Percentiles rank a stretch among this genome's conserved stretches.
phyloP scores from a whole-genome alignment of 2,329 filamentous ascomycete species.

The Verticillium nubilum region DNA sequence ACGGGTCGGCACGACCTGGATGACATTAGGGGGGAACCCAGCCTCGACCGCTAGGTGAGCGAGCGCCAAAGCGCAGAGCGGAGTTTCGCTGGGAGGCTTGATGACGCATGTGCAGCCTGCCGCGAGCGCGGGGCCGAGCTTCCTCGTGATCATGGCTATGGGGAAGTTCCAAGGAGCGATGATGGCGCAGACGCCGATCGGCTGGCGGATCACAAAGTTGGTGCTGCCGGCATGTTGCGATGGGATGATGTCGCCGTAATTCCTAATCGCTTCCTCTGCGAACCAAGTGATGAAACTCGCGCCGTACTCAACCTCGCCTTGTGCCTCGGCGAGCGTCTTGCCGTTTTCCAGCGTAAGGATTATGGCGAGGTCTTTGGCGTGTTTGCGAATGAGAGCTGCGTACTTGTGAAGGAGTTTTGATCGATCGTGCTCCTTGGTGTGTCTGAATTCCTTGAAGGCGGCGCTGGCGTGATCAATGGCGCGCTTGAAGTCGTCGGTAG shows the following conservation, averaged over 20 bases:
- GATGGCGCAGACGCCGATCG: constrained; percentile 61
- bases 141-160: constrained; percentile 41
- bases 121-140: constrained; percentile 49
- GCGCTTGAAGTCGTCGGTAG: neutral
- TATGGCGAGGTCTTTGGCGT: constrained; percentile 27
- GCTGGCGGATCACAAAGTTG: constrained; percentile 59
- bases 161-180: constrained; percentile 65
- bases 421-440: constrained; percentile 2
- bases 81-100: constrained; percentile 67
- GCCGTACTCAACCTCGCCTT: constrained; percentile 53
- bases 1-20: constrained; percentile 30
- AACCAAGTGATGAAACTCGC: constrained; percentile 60
- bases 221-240: constrained; percentile 47
- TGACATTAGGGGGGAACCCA: constrained; percentile 61
- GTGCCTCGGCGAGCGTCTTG: constrained; percentile 57
- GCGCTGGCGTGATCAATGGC: neutral
- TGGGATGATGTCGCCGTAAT: constrained; percentile 57
- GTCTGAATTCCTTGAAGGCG: neutral
- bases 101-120: constrained; percentile 67
- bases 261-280: constrained; percentile 52
- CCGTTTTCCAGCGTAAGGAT: constrained; percentile 67
- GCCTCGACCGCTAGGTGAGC: constrained; percentile 59
- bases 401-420: neutral
- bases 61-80: constrained; percentile 61
- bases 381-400: neutral